Percentiles rank a stretch among this genome's conserved stretches.
Evolutionary conservation across 2,329 filamentous ascomycete species (phyloP).

Genomic region (Beauveria australis): DNA sequence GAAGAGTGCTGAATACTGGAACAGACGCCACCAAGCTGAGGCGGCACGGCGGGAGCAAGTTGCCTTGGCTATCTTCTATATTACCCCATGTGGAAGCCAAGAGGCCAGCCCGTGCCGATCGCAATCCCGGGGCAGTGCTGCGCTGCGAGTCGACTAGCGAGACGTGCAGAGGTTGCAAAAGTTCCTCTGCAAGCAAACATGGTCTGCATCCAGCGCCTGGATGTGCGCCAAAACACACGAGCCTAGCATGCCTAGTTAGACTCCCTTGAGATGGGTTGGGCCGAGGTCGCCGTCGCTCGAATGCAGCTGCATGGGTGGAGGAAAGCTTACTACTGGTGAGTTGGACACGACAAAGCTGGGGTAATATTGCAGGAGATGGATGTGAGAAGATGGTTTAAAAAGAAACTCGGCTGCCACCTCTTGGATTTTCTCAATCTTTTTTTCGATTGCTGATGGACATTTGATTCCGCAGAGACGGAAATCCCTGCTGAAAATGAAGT

Average conservation of each 20-base stretch:
- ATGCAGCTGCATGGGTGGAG: background rate
- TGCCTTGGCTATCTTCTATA: background rate
- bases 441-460: background rate
- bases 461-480: background rate
- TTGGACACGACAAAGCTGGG: background rate
- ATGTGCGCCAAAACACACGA: background rate
- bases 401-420: background rate
- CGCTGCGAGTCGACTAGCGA: background rate
- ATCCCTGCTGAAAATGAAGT: background rate
- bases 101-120: background rate
- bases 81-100: conserved; percentile 7
- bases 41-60: no score
- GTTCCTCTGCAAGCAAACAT: background rate
- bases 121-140: background rate
- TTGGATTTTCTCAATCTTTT: background rate
- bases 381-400: background rate
- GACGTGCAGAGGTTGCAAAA: background rate
- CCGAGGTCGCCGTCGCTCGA: conserved; percentile 1
- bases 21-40: background rate
- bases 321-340: background rate
- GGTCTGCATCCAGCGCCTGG: background rate
- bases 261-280: background rate
- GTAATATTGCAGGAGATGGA: background rate
- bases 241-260: background rate
- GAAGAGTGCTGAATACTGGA: no score